Evolutionary conservation across 352 stramenopile species (phyloP).

Genomic region (Globisporangium splendens): DNA sequence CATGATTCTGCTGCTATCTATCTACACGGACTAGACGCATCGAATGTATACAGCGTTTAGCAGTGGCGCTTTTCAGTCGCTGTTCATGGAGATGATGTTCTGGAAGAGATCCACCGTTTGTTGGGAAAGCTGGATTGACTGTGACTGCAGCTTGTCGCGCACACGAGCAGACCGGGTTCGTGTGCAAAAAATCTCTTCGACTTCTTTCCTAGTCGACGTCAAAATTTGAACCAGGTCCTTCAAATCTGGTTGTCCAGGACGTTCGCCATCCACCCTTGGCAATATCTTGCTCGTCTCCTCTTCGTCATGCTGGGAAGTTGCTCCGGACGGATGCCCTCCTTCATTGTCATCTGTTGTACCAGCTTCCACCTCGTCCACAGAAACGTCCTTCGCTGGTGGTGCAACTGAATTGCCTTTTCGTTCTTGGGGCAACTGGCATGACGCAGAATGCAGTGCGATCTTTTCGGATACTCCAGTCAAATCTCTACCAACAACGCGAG

Average conservation of each 20-base stretch:
- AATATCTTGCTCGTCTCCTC: neutral
- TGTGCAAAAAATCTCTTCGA: slow-evolving; percentile 41
- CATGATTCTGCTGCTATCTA: too few species aligned
- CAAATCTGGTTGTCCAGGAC: slow-evolving; percentile 35
- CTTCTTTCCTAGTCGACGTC: slow-evolving; percentile 35
- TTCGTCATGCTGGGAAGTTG: neutral
- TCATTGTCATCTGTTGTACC: neutral
- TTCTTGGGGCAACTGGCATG: slow-evolving; percentile 26
- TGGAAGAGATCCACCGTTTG: slow-evolving; percentile 66
- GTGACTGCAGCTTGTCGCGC: slow-evolving; percentile 62
- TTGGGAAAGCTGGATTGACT: slow-evolving; percentile 51
- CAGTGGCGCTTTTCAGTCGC: neutral
- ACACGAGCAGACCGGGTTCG: slow-evolving; percentile 59
- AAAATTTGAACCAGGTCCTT: slow-evolving; percentile 65
- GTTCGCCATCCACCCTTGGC: neutral
- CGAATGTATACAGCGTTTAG: neutral
- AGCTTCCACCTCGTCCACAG: neutral
- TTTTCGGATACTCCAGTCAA: slow-evolving; percentile 26
- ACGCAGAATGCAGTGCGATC: slow-evolving; percentile 41
- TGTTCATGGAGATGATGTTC: slow-evolving; percentile 49
- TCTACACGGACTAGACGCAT: too few species aligned
- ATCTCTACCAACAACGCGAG: slow-evolving; percentile 33
- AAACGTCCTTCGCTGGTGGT: neutral
- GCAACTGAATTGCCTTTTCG: neutral
- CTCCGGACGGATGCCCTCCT: slow-evolving; percentile 5